A percentile compares a stretch with the other conserved stretches of the same genome.
Evolutionary conservation across 1,139 yeast species (phyloP).

Genomic region (Candida smagusa): DNA sequence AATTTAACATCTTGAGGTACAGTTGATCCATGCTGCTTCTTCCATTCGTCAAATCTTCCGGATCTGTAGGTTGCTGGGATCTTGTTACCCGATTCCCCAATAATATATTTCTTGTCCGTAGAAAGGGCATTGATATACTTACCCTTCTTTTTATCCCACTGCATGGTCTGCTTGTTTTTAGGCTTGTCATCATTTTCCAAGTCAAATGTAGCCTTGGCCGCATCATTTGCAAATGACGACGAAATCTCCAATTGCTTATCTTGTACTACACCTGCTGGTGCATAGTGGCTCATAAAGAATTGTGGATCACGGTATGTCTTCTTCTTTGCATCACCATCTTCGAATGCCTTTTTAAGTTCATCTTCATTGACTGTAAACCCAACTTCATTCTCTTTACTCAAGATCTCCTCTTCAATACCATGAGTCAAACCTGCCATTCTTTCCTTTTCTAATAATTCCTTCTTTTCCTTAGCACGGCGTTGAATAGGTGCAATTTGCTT

Average conservation of each 20-base stretch:
- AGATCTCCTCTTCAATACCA: conserved; percentile 67
- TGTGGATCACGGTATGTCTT: conserved; percentile 74
- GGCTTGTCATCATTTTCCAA: conserved; percentile 74
- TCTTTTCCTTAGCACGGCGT: conserved; percentile 68
- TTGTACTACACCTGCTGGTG: conserved; percentile 75
- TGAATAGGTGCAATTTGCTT: conserved; percentile 87
- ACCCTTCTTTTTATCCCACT: conserved; percentile 95
- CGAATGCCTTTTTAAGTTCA: conserved; percentile 23
- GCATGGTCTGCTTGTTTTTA: conserved; percentile 66
- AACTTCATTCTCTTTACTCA: conserved; percentile 48
- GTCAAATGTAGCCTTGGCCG: conserved; percentile 81
- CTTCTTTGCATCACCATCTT: conserved; percentile 56
- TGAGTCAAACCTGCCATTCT: conserved; percentile 74
- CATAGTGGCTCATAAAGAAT: conserved; percentile 85
- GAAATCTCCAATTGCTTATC: conserved; percentile 71
- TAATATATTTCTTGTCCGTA: conserved; percentile 79
- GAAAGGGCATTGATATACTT: conserved; percentile 82
- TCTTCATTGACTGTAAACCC: conserved; percentile 52
- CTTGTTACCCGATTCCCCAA: conserved; percentile 92
- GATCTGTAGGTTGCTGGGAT: conserved; percentile 91
- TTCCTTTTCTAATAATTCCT: conserved; percentile 68
- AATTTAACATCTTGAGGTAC: conserved; percentile 20
- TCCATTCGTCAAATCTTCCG: conserved; percentile 93
- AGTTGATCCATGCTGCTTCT: conserved; percentile 57
- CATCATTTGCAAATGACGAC: conserved; percentile 78